phyloP scores from a whole-genome alignment of 2,329 filamentous ascomycete genomes.

The Phyllosticta capitalensis region DNA sequence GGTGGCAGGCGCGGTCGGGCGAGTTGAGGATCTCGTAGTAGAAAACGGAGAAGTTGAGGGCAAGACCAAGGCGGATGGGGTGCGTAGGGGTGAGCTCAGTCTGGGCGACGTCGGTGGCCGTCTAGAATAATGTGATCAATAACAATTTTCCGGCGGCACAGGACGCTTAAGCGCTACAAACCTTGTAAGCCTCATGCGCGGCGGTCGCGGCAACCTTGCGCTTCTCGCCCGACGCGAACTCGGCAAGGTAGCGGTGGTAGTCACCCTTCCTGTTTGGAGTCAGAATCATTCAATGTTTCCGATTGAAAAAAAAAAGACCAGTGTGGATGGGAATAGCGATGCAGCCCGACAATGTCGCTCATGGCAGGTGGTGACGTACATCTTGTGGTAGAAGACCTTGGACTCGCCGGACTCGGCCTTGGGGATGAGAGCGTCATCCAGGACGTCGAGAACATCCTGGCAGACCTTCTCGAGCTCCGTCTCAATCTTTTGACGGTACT shows the following conservation, averaged over 20 bases:
- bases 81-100: constrained; percentile 95
- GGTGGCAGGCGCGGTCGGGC: constrained; percentile 91
- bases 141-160: constrained; percentile 1
- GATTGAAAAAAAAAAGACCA: background rate
- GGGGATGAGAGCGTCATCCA: constrained; percentile 88
- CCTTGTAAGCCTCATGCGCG: constrained; percentile 96
- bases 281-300: constrained; percentile 1
- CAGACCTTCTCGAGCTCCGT: constrained; percentile 94
- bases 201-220: constrained; percentile 79
- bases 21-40: constrained; percentile 99
- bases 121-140: background rate
- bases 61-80: constrained; percentile 94
- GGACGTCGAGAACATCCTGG: constrained; percentile 92
- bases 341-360: background rate
- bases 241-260: constrained; percentile 90
- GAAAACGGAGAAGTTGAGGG: constrained; percentile 98
- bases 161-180: background rate
- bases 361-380: constrained; percentile 49
- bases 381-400: constrained; percentile 99
- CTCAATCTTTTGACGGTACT: constrained; percentile 98
- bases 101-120: constrained; percentile 95
- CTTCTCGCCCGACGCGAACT: constrained; percentile 89
- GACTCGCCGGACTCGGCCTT: constrained; percentile 95
- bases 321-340: background rate
- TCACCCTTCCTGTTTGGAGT: constrained; percentile 70